phyloP scores from a whole-genome alignment of 2,329 filamentous ascomycete genomes.

The Penicillium hordei region DNA sequence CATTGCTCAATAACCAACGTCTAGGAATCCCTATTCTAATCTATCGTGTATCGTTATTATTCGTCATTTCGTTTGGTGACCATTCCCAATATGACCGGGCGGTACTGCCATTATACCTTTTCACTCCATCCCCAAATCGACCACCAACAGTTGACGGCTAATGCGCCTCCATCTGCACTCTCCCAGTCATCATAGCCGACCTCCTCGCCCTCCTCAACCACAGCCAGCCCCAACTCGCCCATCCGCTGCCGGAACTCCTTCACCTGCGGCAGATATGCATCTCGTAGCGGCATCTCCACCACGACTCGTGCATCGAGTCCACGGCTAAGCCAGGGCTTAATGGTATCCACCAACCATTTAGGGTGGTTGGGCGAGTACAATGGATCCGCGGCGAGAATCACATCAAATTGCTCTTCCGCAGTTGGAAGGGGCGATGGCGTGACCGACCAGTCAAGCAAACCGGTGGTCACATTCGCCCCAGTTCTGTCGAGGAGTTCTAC shows the following conservation, averaged over 20 bases:
- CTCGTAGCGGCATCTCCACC: constrained; percentile 77
- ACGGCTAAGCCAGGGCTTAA: constrained; percentile 65
- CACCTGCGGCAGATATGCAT: constrained; percentile 64
- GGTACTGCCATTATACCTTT: constrained; percentile 27
- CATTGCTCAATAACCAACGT: constrained; percentile 12
- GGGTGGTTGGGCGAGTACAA: constrained; percentile 87
- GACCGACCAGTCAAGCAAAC: constrained; percentile 69
- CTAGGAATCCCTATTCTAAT: constrained; percentile 20
- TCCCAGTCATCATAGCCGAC: constrained; percentile 51
- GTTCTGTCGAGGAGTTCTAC: constrained; percentile 52
- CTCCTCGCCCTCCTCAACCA: constrained; percentile 54
- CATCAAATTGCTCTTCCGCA: constrained; percentile 48
- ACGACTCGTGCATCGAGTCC: constrained; percentile 63
- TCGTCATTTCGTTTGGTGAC: constrained; percentile 32
- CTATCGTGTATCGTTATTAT: constrained; percentile 31
- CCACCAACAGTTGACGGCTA: constrained; percentile 51
- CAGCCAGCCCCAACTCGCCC: constrained; percentile 51
- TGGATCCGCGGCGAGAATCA: constrained; percentile 82
- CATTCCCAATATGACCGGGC: background rate
- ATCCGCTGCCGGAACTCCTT: constrained; percentile 64
- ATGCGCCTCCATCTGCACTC: constrained; percentile 40
- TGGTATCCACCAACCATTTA: constrained; percentile 66
- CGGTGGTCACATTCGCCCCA: constrained; percentile 61
- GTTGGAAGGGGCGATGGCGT: constrained; percentile 29
- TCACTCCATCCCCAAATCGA: constrained; percentile 48